Evolutionary conservation across 2,329 filamentous ascomycete genomes (phyloP).

Genomic region (Eutypella sp.): DNA sequence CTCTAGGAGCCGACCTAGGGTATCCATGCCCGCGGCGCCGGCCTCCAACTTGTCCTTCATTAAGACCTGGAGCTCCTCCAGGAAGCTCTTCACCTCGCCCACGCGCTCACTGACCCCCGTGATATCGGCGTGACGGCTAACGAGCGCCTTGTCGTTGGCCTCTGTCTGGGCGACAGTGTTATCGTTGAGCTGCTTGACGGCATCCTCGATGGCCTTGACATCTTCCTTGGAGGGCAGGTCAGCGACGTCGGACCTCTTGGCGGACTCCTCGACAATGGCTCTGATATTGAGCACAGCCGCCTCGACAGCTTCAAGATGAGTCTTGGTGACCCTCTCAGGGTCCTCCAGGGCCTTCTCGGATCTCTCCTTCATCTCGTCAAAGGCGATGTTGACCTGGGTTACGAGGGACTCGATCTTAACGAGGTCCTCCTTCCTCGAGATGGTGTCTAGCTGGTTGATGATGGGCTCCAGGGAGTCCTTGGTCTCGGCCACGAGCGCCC

Average conservation of each 20-base stretch:
- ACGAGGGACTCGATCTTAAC: conserved; percentile 71
- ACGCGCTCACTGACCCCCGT: conserved; percentile 74
- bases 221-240: conserved; percentile 73
- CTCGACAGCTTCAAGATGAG: conserved; percentile 76
- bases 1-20: conserved; percentile 65
- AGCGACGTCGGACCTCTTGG: conserved; percentile 65
- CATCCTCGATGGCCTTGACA: conserved; percentile 62
- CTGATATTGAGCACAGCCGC: conserved; percentile 83
- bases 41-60: conserved; percentile 73
- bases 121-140: conserved; percentile 80
- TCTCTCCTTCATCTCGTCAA: conserved; percentile 68
- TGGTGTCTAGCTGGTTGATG: conserved; percentile 60
- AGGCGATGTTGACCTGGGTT: conserved; percentile 66
- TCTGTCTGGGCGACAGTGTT: conserved; percentile 64
- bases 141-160: conserved; percentile 71
- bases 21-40: conserved; percentile 66
- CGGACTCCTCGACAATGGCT: conserved; percentile 66
- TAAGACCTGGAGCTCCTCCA: conserved; percentile 74
- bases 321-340: conserved; percentile 68
- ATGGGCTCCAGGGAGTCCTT: conserved; percentile 68
- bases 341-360: conserved; percentile 50
- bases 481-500: conserved; percentile 63
- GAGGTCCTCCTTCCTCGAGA: conserved; percentile 75
- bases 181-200: conserved; percentile 68
- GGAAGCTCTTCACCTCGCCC: conserved; percentile 68